These are phyloP conservation scores for Serendipita indica DNA, from an alignment of 768 basidiomycete genomes.

Conservation along the genomic window DNA sequence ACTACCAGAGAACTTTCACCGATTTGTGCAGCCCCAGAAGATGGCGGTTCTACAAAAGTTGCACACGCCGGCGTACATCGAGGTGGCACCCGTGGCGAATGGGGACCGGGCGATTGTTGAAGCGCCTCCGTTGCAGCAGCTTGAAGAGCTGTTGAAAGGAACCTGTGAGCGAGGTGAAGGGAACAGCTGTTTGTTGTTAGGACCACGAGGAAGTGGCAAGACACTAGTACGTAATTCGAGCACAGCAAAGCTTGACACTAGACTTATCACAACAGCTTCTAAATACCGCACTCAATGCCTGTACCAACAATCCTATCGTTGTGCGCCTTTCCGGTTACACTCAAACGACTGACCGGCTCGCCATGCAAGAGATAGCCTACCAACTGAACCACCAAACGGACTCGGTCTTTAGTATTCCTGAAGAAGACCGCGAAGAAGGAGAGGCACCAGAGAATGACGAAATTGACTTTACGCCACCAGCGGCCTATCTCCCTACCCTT, in stretches of 20 bases:
- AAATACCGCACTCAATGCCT: conserved; percentile 36
- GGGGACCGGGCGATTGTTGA: conserved; percentile 33
- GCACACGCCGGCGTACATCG: conserved; percentile 21
- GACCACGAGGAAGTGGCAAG: conserved; percentile 79
- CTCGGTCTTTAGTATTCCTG: conserved; percentile 30
- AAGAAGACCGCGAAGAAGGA: conserved; percentile 20
- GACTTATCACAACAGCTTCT: conserved; percentile 33
- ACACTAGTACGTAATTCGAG: conserved; percentile 38
- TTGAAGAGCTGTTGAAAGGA: conserved; percentile 52
- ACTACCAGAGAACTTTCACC: conserved; percentile 30
- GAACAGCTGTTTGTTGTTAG: conserved; percentile 81
- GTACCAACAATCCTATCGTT: conserved; percentile 44
- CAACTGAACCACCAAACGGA: conserved; percentile 71
- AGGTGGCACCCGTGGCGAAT: conserved; percentile 19
- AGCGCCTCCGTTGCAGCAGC: conserved; percentile 36
- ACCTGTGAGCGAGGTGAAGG: conserved; percentile 74
- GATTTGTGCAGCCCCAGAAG: conserved; percentile 43
- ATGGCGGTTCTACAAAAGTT: conserved; percentile 37
- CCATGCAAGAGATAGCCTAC: conserved; percentile 81
- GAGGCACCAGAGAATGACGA: conserved; percentile 23
- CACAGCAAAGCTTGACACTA: neutral
- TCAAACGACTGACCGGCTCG: conserved; percentile 73
- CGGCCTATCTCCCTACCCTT: conserved; percentile 57
- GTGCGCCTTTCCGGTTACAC: conserved; percentile 75
- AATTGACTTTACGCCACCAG: conserved; percentile 34